Base-by-base conservation (phyloP, 768 basidiomycete species). In the Panellus pusillus region DNA sequence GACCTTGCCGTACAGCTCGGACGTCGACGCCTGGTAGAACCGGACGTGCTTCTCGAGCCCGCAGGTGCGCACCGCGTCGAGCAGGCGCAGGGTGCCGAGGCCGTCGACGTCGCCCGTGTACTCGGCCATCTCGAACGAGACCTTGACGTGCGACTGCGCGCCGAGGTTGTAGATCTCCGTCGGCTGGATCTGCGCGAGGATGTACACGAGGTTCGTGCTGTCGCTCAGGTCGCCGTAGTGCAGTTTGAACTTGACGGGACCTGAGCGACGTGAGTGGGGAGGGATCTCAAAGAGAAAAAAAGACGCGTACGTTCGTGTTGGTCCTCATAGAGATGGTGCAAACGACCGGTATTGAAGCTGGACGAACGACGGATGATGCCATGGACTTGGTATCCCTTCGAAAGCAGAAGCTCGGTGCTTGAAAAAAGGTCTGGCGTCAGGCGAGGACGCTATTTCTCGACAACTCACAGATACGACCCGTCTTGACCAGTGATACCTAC, bases 61-160 rank as follows among this genome's bases (percentile, higher is more conserved):
- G 69, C 93, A 94, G 8, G 96, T 98, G 39, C 95, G 86, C 70
- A 98, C 86, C 49, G 95, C 95, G 65, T 98, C 96, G 53, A 98
- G 87, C 54, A 98, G 82, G 63, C 95, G 91, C 43, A 98, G 83
- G 6, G 95, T 98, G 49, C 95, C 95, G 38, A 98, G 80, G 8
- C 87, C 95, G 63, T 98, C 95, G 44, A 98, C 95, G 66, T 98
- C 96, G 47, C 91, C 94, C 0, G 96, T 98, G 75, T 98, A 98
- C 73, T 98, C 95, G 20, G 95, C 92, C 93, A 98, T 96, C 72
- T 98, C 96, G 70, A 98, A 98, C 20, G 94, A 97, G 60, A 98
- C 95, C 72, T 98, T 98, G 77, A 98, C 95, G 75, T 98, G 95
- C 39, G 91, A 93, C 71, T 98, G 95, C 14, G 95, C 95, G 41